A percentile compares a stretch with the other conserved stretches of the same genome.
Evolutionary conservation across 345 rosid species (phyloP).

Genomic region (Euphorbia pulcherrima): DNA sequence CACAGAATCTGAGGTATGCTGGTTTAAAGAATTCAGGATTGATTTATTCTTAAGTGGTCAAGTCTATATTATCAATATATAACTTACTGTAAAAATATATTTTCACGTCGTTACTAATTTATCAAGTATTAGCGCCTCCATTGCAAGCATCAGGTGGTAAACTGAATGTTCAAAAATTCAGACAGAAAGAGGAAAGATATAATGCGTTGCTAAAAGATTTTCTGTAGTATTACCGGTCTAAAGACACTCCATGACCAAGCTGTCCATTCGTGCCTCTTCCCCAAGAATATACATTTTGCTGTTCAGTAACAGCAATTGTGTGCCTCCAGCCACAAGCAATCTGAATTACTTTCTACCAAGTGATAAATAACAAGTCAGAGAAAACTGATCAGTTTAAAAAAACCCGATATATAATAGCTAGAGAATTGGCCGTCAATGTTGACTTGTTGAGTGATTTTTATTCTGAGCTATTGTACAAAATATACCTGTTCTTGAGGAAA

Average conservation of each 20-base stretch:
- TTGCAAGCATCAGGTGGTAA: neutral
- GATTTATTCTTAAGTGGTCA: neutral
- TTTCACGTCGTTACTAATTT: neutral
- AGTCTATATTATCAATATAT: neutral
- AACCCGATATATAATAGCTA: slow-evolving; percentile 21
- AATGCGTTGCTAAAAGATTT: neutral
- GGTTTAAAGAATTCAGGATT: neutral
- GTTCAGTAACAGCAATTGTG: slow-evolving; percentile 82
- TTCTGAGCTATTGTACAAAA: slow-evolving; percentile 34
- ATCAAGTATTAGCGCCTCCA: neutral
- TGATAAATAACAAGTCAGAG: slow-evolving; percentile 16
- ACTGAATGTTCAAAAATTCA: neutral
- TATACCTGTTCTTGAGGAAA: slow-evolving; percentile 82
- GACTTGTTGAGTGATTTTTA: slow-evolving; percentile 26
- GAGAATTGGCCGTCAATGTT: slow-evolving; percentile 15
- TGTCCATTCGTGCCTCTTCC: slow-evolving; percentile 99
- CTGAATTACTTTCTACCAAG: slow-evolving; percentile 65
- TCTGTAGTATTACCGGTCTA: slow-evolving; percentile 56
- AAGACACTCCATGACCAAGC: slow-evolving; percentile 79
- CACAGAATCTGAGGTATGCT: neutral
- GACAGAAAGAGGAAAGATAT: neutral
- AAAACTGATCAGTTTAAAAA: too few relatives aligned
- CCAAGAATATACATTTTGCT: slow-evolving; percentile 82
- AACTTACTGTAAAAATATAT: neutral
- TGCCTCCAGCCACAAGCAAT: slow-evolving; percentile 98